Base-by-base conservation (phyloP, 2,329 filamentous ascomycete genomes). In the Arthrobotrys conoides region DNA sequence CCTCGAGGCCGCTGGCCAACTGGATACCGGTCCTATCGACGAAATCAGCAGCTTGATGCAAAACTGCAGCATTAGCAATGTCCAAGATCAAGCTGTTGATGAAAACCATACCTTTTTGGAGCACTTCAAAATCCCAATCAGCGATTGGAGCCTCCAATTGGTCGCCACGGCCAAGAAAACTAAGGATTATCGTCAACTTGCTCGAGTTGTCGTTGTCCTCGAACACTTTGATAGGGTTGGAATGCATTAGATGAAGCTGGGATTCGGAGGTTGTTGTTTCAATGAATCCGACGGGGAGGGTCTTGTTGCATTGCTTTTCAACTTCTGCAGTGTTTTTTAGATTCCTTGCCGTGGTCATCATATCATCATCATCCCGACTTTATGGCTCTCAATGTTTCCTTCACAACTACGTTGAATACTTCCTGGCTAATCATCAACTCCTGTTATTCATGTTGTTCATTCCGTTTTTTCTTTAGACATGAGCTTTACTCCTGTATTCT, bases 31-130 rank as follows among this genome's bases (percentile, higher is more conserved):
- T n/a, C 33, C 51, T 10, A 55, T 55, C 27, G 51, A 36, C 2
- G 18, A 70, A 24, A 30, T 51, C n/a, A 24, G 20, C 24, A n/a
- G 10, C 6, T 14, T 24, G 6, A 38, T 68, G 65, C 27, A 20
- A 27, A 18, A 8, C 38, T 61, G 66, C 30, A 8, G 27, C 24
- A 27, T 55, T 27, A 36, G 14, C 51, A 36, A 14, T 8, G 1
- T 3, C 27, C 27, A 30, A 30, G 6, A 30, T 30, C 6, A 30
- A 16, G 5, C n/a, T n/a, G n/a, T n/a, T n/a, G n/a, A n/a, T n/a
- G n/a, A n/a, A n/a, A 41, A 70, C 48, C 44, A 53, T 30, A 22
- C 24, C 9, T 49, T 59, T 24, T 12, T 70, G n/a, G 8, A 14
- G 20, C 14, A 46, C 18, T 70, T 70, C 16, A 18, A 27, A 0